phyloP scores from a whole-genome alignment of 495 filamentous ascomycete species.

The Podospora appendiculata region DNA sequence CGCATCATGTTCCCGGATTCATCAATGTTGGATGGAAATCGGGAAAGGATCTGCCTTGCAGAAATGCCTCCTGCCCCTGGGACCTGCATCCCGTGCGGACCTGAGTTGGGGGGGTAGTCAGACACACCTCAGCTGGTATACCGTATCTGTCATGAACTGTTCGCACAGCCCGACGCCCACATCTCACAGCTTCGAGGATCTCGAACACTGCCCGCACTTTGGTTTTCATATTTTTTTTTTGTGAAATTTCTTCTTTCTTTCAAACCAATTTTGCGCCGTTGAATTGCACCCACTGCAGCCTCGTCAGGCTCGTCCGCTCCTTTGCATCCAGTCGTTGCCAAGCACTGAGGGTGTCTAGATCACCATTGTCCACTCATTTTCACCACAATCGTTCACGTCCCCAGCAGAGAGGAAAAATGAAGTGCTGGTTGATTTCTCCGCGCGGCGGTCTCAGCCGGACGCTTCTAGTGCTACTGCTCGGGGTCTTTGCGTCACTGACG shows the following conservation, averaged over 20 bases:
- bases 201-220: no score
- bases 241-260: no score
- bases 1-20: neutral
- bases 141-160: neutral
- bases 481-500: neutral
- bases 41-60: conserved; percentile 1
- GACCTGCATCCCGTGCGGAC: conserved; percentile 1
- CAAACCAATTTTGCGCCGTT: neutral
- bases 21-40: neutral
- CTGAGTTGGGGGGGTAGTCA: no score
- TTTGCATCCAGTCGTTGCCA: neutral
- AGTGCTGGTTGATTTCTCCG: neutral
- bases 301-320: neutral
- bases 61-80: conserved; percentile 1
- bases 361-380: neutral
- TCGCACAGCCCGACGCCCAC: neutral
- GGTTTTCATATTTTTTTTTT: no score
- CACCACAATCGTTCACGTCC: neutral
- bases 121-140: neutral
- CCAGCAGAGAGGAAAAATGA: neutral
- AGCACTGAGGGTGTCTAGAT: neutral
- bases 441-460: neutral
- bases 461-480: conserved; percentile 2
- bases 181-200: no score
- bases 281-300: neutral